Conservation (phyloP, 345 rosid species). For the Gossypium bickii region DNA sequence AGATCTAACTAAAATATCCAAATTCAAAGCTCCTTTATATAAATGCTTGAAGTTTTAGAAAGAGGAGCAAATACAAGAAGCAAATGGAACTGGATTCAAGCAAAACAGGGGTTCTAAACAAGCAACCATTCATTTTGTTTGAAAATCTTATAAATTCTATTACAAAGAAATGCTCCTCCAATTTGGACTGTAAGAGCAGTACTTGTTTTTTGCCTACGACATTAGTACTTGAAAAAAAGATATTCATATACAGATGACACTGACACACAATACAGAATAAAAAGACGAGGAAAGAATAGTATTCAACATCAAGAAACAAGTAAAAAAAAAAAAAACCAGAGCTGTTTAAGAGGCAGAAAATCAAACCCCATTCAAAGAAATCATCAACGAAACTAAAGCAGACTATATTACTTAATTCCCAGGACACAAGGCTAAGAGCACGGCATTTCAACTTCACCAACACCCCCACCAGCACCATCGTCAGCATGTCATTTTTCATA, state of each 20-base stretch:
- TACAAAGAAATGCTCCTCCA: background rate
- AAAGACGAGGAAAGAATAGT: background rate
- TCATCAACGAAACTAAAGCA: background rate
- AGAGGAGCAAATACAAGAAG: background rate
- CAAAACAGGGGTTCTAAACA: background rate
- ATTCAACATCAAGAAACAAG: background rate
- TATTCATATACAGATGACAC: conserved; percentile 18
- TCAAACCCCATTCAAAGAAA: conserved; percentile 18
- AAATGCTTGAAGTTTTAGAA: background rate
- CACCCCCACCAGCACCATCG: background rate
- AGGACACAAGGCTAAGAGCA: background rate
- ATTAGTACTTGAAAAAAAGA: background rate
- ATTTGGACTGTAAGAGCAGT: background rate
- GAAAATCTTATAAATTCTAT: conserved; percentile 4
- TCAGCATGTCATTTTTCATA: background rate
- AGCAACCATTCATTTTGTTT: background rate
- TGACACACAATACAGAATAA: background rate
- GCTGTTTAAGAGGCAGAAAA: conserved; percentile 20
- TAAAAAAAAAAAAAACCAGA: background rate
- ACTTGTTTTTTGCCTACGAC: background rate
- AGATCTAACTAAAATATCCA: no score
- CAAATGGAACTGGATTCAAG: background rate
- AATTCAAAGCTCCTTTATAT: no score
- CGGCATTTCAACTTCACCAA: background rate
- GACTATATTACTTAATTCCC: background rate